Conservation (phyloP, 495 filamentous ascomycete genomes). For the Filosporella fistucella region DNA sequence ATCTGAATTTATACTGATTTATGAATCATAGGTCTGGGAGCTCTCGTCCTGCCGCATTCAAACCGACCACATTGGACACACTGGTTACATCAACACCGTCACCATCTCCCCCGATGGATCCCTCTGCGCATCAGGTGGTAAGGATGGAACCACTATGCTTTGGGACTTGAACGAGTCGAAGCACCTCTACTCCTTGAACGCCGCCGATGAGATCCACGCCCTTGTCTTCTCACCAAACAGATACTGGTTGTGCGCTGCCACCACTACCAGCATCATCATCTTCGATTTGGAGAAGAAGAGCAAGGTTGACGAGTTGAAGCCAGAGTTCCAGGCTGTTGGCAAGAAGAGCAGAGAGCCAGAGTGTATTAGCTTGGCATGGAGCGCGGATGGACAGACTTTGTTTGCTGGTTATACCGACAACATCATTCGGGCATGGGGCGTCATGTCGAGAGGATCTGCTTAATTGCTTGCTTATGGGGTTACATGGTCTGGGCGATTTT, state of each 20-base stretch:
- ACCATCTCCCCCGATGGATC: slow-evolving; percentile 99
- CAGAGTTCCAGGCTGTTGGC: slow-evolving; percentile 91
- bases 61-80: slow-evolving; percentile 99
- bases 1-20: slow-evolving; percentile 10
- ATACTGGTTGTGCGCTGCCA: slow-evolving; percentile 99
- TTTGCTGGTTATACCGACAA: slow-evolving; percentile 99
- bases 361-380: slow-evolving; percentile 96
- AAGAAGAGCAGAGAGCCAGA: slow-evolving; percentile 99
- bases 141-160: slow-evolving; percentile 99
- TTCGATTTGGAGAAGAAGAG: slow-evolving; percentile 99
- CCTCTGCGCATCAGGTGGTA: slow-evolving; percentile 97
- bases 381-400: slow-evolving; percentile 95
- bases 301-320: slow-evolving; percentile 99
- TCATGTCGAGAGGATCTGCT: slow-evolving; percentile 63
- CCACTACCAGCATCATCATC: slow-evolving; percentile 96
- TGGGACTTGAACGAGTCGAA: slow-evolving; percentile 99
- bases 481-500: slow-evolving; percentile 21
- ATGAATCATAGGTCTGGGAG: slow-evolving; percentile 81
- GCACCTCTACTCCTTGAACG: slow-evolving; percentile 99
- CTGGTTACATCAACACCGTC: slow-evolving; percentile 99
- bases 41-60: slow-evolving; percentile 98
- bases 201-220: slow-evolving; percentile 99
- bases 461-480: slow-evolving; percentile 20
- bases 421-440: slow-evolving; percentile 98
- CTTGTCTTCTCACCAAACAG: slow-evolving; percentile 99